phyloP scores from a whole-genome alignment of 1,139 yeast genomes.

The Blastobotrys niveus region DNA sequence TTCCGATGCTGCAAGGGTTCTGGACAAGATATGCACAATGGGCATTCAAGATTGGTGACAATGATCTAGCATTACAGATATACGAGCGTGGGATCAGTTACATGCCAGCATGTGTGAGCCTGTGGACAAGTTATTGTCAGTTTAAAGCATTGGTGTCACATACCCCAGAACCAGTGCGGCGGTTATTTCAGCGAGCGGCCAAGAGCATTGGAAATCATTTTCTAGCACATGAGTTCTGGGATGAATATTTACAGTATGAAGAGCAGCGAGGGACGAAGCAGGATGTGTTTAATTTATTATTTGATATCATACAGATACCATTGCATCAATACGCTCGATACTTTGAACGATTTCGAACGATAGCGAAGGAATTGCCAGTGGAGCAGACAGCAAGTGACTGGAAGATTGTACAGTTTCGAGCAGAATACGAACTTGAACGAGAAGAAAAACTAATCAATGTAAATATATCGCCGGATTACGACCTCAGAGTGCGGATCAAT shows the following conservation, averaged over 20 bases:
- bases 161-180: conserved; percentile 20
- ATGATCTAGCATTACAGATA: conserved; percentile 44
- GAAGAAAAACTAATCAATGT: conserved; percentile 17
- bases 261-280: conserved; percentile 35
- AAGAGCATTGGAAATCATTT: conserved; percentile 64
- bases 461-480: conserved; percentile 24
- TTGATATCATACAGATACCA: conserved; percentile 66
- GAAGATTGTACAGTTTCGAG: conserved; percentile 26
- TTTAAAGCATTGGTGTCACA: conserved; percentile 42
- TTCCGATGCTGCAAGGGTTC: conserved; percentile 69
- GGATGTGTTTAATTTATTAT: conserved; percentile 42
- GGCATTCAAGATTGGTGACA: conserved; percentile 57
- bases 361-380: conserved; percentile 26
- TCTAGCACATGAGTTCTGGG: conserved; percentile 70
- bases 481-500: conserved; percentile 29
- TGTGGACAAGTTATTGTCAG: conserved; percentile 69
- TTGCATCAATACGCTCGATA: conserved; percentile 67
- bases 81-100: conserved; percentile 51
- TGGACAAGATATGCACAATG: conserved; percentile 72
- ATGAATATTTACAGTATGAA: conserved; percentile 56
- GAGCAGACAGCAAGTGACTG: conserved; percentile 26
- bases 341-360: conserved; percentile 31
- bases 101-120: conserved; percentile 52
- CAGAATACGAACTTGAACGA: conserved; percentile 28
- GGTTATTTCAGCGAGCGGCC: conserved; percentile 61